A percentile compares a stretch with the other conserved stretches of the same genome.
Evolutionary conservation across 768 basidiomycete species (phyloP).

Genomic region (Boletus vinaceobasis): DNA sequence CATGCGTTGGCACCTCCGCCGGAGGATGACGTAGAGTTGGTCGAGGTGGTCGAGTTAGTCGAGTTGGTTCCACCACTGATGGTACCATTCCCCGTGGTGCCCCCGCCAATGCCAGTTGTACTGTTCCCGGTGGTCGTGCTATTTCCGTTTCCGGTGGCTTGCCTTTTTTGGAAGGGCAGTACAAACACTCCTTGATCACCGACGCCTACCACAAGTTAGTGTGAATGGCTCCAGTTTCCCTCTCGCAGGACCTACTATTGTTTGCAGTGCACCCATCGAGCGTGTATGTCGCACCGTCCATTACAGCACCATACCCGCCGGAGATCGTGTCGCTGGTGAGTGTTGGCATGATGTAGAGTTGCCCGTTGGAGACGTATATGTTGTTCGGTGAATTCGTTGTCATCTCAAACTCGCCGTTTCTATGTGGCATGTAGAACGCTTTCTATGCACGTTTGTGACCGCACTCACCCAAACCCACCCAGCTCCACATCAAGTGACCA

Average conservation of each 20-base stretch:
- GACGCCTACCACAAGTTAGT: conserved; percentile 10
- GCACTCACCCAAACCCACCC: conserved; percentile 47
- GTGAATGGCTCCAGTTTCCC: not conserved
- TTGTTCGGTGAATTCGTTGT: conserved; percentile 40
- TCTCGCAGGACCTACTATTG: conserved; percentile 1
- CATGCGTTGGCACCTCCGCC: conserved; percentile 30
- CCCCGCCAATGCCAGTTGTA: not conserved
- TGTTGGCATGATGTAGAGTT: conserved; percentile 58
- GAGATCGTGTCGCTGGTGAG: conserved; percentile 49
- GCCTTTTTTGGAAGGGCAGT: conserved; percentile 23
- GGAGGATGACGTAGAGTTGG: conserved; percentile 20
- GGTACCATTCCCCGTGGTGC: conserved; percentile 1
- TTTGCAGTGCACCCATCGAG: conserved; percentile 36
- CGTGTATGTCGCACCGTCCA: conserved; percentile 37
- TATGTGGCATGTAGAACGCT: conserved; percentile 10
- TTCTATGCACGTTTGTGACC: not conserved
- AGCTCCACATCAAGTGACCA: conserved; percentile 53
- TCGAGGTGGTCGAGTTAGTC: conserved; percentile 17
- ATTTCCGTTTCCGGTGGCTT: conserved; percentile 12
- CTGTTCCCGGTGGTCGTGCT: not conserved
- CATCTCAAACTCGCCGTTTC: conserved; percentile 57
- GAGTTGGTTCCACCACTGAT: conserved; percentile 18
- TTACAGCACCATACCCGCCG: conserved; percentile 34
- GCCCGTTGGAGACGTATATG: conserved; percentile 44
- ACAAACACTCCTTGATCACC: conserved; percentile 26